Conservation (phyloP, 2,329 filamentous ascomycete genomes). For the Penicillium sclerotigenum region DNA sequence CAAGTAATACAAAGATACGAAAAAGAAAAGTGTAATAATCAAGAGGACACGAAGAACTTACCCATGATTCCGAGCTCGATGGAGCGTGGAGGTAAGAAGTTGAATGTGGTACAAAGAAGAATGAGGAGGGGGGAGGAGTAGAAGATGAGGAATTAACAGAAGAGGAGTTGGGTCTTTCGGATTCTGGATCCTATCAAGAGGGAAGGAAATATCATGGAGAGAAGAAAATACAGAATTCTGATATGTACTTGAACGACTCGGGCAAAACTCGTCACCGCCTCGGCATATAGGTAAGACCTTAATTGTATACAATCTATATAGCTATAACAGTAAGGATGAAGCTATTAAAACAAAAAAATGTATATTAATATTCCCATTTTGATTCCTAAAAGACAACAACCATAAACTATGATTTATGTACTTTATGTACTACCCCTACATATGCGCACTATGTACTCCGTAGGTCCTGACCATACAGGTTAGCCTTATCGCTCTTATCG, state of each 20-base stretch:
- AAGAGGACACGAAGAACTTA: slow-evolving; percentile 12
- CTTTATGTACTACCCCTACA: not conserved
- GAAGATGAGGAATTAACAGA: not conserved
- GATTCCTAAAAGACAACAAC: not conserved
- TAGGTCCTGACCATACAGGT: not conserved
- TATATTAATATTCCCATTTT: not conserved
- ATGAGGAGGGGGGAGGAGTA: not conserved
- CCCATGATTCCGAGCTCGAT: slow-evolving; percentile 21
- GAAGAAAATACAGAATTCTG: slow-evolving; percentile 2
- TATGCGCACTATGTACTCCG: not conserved
- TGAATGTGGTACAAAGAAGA: slow-evolving; percentile 8
- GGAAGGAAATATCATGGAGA: not conserved
- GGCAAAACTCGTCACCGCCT: slow-evolving; percentile 7
- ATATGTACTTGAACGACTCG: slow-evolving; percentile 1
- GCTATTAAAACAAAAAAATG: too few relatives aligned
- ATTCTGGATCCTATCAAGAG: not conserved
- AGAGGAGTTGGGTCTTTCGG: not conserved
- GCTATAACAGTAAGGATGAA: not conserved
- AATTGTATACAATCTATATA: not conserved
- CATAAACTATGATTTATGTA: not conserved
- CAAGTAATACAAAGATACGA: slow-evolving; percentile 22
- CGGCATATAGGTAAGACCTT: not conserved
- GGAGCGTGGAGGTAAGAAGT: slow-evolving; percentile 6
- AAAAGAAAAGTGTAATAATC: slow-evolving; percentile 10
- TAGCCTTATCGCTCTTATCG: slow-evolving; percentile 6